A percentile compares a stretch with the other conserved stretches of the same genome.
Conservation (phyloP, 345 rosid genomes). For the Microcos paniculata region DNA sequence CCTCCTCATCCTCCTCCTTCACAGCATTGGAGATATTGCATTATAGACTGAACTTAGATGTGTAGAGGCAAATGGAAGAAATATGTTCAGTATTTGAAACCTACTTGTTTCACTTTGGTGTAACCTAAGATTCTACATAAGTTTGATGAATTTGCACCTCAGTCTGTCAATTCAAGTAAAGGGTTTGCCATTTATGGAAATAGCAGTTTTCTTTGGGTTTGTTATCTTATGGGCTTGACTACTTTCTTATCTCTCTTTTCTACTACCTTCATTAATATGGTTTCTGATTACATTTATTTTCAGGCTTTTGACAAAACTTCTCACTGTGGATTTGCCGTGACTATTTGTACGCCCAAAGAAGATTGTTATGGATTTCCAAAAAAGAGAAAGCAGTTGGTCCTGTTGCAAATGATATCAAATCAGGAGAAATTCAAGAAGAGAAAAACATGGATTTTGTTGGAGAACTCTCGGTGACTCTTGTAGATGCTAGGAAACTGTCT, state of each 20-base stretch:
- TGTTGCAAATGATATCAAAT: slow-evolving; percentile 54
- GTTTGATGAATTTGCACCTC: neutral
- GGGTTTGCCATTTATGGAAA: too few species aligned
- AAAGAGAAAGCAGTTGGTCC: slow-evolving; percentile 96
- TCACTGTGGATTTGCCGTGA: slow-evolving; percentile 89
- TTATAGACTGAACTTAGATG: neutral
- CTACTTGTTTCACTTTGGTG: neutral
- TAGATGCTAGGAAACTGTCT: slow-evolving; percentile 86
- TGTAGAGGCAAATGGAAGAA: neutral
- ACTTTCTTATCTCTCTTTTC: slow-evolving; percentile 6
- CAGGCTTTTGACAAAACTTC: slow-evolving; percentile 93
- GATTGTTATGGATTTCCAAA: slow-evolving; percentile 95
- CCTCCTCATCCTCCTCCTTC: too few species aligned
- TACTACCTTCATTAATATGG: neutral
- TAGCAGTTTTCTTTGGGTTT: neutral
- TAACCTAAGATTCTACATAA: neutral
- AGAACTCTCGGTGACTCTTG: slow-evolving; percentile 92
- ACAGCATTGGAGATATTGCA: too few species aligned
- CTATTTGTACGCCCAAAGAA: slow-evolving; percentile 96
- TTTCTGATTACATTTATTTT: slow-evolving; percentile 17
- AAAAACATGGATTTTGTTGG: slow-evolving; percentile 82
- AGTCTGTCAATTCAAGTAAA: neutral
- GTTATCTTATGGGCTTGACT: neutral
- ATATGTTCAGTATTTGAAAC: too few species aligned
- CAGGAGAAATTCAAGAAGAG: slow-evolving; percentile 88